Base-by-base conservation (phyloP, 352 stramenopile genomes). In the Globisporangium radiosum region DNA sequence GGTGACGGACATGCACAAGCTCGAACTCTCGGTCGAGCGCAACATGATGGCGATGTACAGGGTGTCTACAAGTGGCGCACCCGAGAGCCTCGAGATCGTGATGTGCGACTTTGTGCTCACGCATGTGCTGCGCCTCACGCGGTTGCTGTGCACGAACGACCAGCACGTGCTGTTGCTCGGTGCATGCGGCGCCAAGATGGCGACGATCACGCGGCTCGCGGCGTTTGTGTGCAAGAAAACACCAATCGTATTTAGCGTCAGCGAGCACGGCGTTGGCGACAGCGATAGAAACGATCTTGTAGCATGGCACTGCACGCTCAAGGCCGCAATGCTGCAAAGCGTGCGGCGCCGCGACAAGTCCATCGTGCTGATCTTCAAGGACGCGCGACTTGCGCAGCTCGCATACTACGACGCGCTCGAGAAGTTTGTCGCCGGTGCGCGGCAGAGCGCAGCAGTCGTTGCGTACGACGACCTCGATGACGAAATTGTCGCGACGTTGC, bases 351-450 rank as follows among this genome's bases (percentile, higher is more conserved):
- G 45, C 0, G 74, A 87, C 36, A 53, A 78, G 5, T 48, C 66
- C 0, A 36, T 78, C 2, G 76, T 93, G 13, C 66, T 91, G 13
- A 70, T 91, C 25, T 55, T 91, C 19, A 85, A 91, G 44, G 76
- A 89, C 51, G 19, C 48, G 6, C 62, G 61, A 25, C 56, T 86
- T 9, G 50, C 65, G 15, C 42, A 67, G 33, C 44, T 61, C 2
- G 56, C 59, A 0, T 73, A 75, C 14, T 86, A 87, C 25, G 73
- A 63, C 8, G 56, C 65, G 11, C 42, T 90, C 13, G 75, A 86
- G 60, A 62, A 66, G 17, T 79, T 84, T 51, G 58, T 90, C 4
- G 71, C 67, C 15, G 80, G 75, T 0, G 57, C 65, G 33, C 43
- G 83, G 3, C 64, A 66, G 2, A 61, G 65, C 1, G 71, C 88